Evolutionary conservation across 306 rosid species (phyloP).

Genomic region (Rubus parviflorus): DNA sequence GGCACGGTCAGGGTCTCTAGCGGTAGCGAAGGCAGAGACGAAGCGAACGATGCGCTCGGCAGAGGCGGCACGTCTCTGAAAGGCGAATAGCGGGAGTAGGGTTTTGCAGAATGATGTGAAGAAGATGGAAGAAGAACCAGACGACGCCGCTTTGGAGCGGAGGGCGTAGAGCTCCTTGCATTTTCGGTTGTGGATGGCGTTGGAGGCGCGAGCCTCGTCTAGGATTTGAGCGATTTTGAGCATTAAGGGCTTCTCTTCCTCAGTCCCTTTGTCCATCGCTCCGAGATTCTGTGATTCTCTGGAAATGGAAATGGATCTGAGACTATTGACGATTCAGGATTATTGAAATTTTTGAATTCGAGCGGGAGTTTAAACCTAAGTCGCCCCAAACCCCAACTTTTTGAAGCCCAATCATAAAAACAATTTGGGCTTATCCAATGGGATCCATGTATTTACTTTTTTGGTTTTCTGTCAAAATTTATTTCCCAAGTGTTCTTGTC

Average conservation of each 20-base stretch:
- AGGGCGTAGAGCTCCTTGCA: slow-evolving; percentile 75
- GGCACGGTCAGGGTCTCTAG: slow-evolving; percentile 27
- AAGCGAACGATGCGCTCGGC: slow-evolving; percentile 75
- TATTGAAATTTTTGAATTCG: slow-evolving; percentile 45
- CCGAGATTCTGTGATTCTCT: slow-evolving; percentile 12
- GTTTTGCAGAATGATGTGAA: slow-evolving; percentile 64
- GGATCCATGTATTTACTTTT: too few relatives aligned
- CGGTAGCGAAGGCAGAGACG: slow-evolving; percentile 58
- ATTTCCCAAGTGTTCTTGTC: too few relatives aligned
- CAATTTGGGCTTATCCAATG: too few relatives aligned
- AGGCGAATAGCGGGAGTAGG: slow-evolving; percentile 62
- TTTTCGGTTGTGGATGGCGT: slow-evolving; percentile 82
- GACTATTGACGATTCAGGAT: neutral
- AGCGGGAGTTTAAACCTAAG: slow-evolving; percentile 43
- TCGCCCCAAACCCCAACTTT: neutral
- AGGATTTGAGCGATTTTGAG: slow-evolving; percentile 59
- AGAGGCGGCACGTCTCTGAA: slow-evolving; percentile 61
- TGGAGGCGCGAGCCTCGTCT: slow-evolving; percentile 66
- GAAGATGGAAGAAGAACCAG: slow-evolving; percentile 32
- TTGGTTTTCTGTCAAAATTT: too few relatives aligned
- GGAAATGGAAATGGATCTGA: slow-evolving; percentile 14
- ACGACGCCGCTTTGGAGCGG: slow-evolving; percentile 51
- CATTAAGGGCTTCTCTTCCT: slow-evolving; percentile 35
- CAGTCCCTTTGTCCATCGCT: slow-evolving; percentile 41
- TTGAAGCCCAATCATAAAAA: too few relatives aligned